Base-by-base conservation (phyloP, 208 protist genomes). In the Acanthamoeba sp. region DNA sequence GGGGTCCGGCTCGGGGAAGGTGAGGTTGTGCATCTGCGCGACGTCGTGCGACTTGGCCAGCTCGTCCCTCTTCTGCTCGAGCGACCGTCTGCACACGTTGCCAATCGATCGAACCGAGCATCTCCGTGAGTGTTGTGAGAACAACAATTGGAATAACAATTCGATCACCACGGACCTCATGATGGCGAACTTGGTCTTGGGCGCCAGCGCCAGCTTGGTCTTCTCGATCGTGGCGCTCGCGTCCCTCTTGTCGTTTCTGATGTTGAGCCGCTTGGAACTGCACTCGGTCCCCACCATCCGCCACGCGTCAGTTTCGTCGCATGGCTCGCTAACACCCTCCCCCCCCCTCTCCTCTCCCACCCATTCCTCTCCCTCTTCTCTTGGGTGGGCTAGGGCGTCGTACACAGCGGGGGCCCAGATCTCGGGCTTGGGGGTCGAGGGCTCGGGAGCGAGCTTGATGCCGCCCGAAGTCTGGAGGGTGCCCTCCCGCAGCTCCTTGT, bases 11-110 rank as follows among this genome's bases (percentile, higher is more conserved):
- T 88, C 36, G 45, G 80, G 3, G 50, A 88, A 88, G 27, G n/a
- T 32, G n/a, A 88, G 50, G n/a, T 52, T 88, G 24, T 59, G 80
- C 80, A 88, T 52, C 45, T 88, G 80, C 4, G 48, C 3, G n/a
- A 88, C 80, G 42, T 88, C 80, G 38, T 88, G 80, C 27, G 50
- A 34, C 80, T 88, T 88, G 45, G 80, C 80, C 48, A 88, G 32
- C 48, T 52, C 40, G 36, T 52, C 80, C 80, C 36, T 57, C 80
- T 62, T 88, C 80, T 88, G 40, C 10, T 52, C 40, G 80, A 62
- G 36, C 4, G 80, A 88, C 20, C 80, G 24, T 22, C 50, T 88
- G n/a, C 18, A 82, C 32, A 82, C 7, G 1, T 27, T 45, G 36
- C 2, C 22, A 18, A 24, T 24, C 55, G 10, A 59, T 16, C 6